A percentile compares a stretch with the other conserved stretches of the same genome.
phyloP scores from a whole-genome alignment of 2,329 filamentous ascomycete species.

The Cladosporium sp. region DNA sequence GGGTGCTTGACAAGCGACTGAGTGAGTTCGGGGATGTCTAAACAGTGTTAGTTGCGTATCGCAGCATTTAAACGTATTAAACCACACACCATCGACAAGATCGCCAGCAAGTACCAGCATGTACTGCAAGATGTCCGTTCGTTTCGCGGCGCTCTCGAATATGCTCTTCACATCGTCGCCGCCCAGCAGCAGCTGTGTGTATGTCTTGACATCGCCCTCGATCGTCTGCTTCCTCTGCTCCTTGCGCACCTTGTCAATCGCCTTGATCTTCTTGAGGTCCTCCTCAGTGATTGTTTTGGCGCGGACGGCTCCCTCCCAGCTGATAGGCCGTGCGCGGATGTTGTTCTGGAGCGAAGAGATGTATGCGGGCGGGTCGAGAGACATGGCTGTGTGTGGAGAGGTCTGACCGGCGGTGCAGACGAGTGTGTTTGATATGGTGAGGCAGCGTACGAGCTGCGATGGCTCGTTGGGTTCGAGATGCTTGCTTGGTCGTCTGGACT shows the following conservation, averaged over 20 bases:
- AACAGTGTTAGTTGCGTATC: background rate
- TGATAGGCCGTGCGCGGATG: constrained; percentile 92
- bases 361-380: constrained; percentile 88
- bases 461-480: constrained; percentile 8
- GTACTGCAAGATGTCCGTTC: constrained; percentile 91
- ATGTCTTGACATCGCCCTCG: constrained; percentile 76
- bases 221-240: constrained; percentile 84
- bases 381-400: constrained; percentile 60
- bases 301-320: constrained; percentile 94
- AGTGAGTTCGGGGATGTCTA: constrained; percentile 78
- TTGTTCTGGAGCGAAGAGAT: constrained; percentile 90
- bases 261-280: constrained; percentile 92
- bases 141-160: constrained; percentile 80
- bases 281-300: constrained; percentile 91
- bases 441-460: constrained; percentile 12
- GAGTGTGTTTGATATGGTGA: background rate
- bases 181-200: constrained; percentile 78
- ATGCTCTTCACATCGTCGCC: constrained; percentile 67
- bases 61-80: background rate
- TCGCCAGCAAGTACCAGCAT: constrained; percentile 87
- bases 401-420: background rate
- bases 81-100: constrained; percentile 72
- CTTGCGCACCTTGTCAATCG: constrained; percentile 93
- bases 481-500: constrained; percentile 13
- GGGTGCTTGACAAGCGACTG: constrained; percentile 73